Evolutionary conservation across 2,329 filamentous ascomycete genomes (phyloP), one percentile per base, ranked within the genome.

Genomic region (Xylariaceae sp.): DNA sequence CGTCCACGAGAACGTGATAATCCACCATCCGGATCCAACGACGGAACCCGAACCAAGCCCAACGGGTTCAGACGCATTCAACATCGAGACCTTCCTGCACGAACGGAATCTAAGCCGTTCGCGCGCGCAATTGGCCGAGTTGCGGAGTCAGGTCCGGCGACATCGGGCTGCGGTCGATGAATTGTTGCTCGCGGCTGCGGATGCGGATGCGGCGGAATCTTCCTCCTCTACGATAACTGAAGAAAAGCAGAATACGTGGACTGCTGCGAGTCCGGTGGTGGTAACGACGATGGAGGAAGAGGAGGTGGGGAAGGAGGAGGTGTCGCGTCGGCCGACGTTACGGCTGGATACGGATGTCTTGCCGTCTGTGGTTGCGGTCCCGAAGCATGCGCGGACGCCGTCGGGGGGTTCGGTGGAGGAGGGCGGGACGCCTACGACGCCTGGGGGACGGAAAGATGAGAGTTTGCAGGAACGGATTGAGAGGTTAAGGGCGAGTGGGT

Each of bases 401-500:
- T 42, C 37, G 4, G 8, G 9, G 37, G 8, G 2, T 9, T 42
- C 37, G 37, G 8, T 13, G 37, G 8, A 9, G 37, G 37, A 13
- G 37, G n/a, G 45, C 2, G n/a, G 23, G 10, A 54, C 50, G 2
- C 15, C 56, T 4, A 47, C 58, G 39, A 55, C 59, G 13, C 59
- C 59, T 7, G 59, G 60, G n/a, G 55, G 58, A 11, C 63, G 67
- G 23, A 56, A 58, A n/a, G 69, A 67, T 50, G 59, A 62, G 53
- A 62, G 56, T 13, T 71, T 82, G 2, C 74, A 76, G 59, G 75
- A 78, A 5, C 77, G 82, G 23, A 84, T 85, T 63, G 80, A 82
- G 71, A 75, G 78, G 8, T 71, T 86, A 9, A 77, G 81, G 17
- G 77, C 77, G n/a, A 75, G 67, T 53, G 82, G 82, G 2, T 85